Conservation (phyloP, 805 yeast species). For the Lipomyces orientalis region DNA sequence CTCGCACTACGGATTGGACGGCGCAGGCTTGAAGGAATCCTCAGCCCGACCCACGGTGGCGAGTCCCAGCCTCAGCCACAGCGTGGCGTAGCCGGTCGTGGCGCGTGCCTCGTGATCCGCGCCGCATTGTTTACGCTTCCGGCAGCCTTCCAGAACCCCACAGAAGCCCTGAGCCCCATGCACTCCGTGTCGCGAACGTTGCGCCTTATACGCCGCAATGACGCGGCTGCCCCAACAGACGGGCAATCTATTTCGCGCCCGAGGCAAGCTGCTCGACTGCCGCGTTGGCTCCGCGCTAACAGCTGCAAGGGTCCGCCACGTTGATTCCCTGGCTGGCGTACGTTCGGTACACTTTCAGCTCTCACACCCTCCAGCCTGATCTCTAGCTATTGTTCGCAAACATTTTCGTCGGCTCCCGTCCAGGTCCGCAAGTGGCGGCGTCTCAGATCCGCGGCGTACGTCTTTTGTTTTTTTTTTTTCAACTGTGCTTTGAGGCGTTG, state of each 20-base stretch:
- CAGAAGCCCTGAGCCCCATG: not conserved
- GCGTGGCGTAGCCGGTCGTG: not conserved
- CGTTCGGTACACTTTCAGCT: too few relatives aligned
- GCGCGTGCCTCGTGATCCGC: slow-evolving; percentile 5
- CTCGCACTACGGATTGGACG: not conserved
- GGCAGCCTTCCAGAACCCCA: slow-evolving; percentile 5
- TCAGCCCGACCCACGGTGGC: not conserved
- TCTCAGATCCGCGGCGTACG: not conserved
- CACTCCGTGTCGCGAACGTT: not conserved
- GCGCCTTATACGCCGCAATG: not conserved
- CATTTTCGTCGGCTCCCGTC: too few relatives aligned
- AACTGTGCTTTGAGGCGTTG: not conserved
- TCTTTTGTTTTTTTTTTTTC: not conserved
- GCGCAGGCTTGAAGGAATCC: not conserved
- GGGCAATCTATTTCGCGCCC: not conserved
- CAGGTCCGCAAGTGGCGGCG: too few relatives aligned
- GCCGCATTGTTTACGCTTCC: not conserved
- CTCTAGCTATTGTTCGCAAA: too few relatives aligned
- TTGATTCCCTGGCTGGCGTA: too few relatives aligned
- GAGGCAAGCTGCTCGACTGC: not conserved
- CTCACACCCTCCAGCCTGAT: too few relatives aligned
- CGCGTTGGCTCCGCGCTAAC: too few relatives aligned
- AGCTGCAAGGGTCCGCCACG: too few relatives aligned
- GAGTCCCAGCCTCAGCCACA: not conserved
- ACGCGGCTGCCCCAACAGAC: not conserved